Evolutionary conservation across 2,329 filamentous ascomycete species (phyloP).

Genomic region (Ascochyta koolunga): DNA sequence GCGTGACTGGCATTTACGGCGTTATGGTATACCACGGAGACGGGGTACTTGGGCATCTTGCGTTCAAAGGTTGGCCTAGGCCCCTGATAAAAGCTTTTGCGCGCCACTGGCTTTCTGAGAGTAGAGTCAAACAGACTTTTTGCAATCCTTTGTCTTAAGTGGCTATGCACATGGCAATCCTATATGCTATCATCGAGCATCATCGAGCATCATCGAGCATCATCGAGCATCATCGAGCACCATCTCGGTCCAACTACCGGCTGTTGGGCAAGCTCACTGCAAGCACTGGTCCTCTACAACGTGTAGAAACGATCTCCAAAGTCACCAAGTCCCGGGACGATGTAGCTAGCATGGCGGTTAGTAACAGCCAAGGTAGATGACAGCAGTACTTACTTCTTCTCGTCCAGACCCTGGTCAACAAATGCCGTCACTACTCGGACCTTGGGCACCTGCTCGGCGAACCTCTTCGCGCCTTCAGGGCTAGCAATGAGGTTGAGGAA

Average conservation of each 20-base stretch:
- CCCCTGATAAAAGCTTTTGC: conserved; percentile 12
- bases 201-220: too few relatives aligned
- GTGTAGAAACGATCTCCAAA: conserved; percentile 98
- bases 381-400: conserved; percentile 81
- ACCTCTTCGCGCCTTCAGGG: conserved; percentile 87
- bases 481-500: conserved; percentile 99
- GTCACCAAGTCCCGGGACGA: conserved; percentile 90
- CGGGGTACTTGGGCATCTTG: conserved; percentile 16
- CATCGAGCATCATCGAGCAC: too few relatives aligned
- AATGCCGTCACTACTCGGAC: conserved; percentile 94
- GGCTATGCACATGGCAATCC: not conserved
- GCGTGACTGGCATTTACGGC: conserved; percentile 28
- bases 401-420: conserved; percentile 93
- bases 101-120: not conserved
- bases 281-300: conserved; percentile 59
- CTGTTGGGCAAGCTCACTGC: not conserved
- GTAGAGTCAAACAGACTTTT: not conserved
- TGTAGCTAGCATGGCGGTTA: conserved; percentile 69
- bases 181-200: not conserved
- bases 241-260: not conserved
- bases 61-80: not conserved
- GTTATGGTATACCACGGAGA: conserved; percentile 34
- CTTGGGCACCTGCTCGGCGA: conserved; percentile 86
- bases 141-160: not conserved
- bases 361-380: not conserved